Conservation (phyloP, 1,284 basidiomycete species). For the Tilletia setariae region DNA sequence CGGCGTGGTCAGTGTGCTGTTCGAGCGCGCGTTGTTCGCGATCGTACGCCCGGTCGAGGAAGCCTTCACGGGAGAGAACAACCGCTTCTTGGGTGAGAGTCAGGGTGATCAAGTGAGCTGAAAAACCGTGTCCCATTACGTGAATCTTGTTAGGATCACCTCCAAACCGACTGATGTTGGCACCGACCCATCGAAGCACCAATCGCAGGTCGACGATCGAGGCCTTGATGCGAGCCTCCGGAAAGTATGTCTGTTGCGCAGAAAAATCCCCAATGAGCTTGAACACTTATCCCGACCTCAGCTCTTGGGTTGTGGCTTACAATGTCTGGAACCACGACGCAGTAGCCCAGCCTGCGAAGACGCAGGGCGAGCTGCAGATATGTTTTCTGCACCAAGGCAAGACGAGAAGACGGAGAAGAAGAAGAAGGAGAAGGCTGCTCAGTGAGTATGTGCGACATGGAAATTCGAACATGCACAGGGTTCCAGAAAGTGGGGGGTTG, state of each 20-base stretch:
- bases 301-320: constrained; percentile 13
- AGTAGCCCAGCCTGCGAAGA: constrained; percentile 52
- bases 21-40: constrained; percentile 16
- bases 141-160: constrained; percentile 54
- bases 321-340: constrained; percentile 55
- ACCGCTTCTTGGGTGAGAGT: constrained; percentile 55
- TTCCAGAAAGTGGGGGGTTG: background rate
- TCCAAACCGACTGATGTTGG: constrained; percentile 49
- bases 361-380: constrained; percentile 54
- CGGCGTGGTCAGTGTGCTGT: background rate
- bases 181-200: constrained; percentile 53
- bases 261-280: too few relatives aligned
- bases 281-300: too few relatives aligned
- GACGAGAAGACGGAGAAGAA: constrained; percentile 13
- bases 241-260: constrained; percentile 43
- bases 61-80: constrained; percentile 42
- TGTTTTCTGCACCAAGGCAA: constrained; percentile 27
- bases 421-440: too few relatives aligned
- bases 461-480: too few relatives aligned
- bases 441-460: too few relatives aligned
- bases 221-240: constrained; percentile 45
- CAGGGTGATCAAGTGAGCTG: constrained; percentile 54
- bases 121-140: constrained; percentile 54
- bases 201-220: constrained; percentile 52
- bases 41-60: constrained; percentile 22